phyloP scores from a whole-genome alignment of 1,284 basidiomycete genomes.

The Prillingera fragicola region DNA sequence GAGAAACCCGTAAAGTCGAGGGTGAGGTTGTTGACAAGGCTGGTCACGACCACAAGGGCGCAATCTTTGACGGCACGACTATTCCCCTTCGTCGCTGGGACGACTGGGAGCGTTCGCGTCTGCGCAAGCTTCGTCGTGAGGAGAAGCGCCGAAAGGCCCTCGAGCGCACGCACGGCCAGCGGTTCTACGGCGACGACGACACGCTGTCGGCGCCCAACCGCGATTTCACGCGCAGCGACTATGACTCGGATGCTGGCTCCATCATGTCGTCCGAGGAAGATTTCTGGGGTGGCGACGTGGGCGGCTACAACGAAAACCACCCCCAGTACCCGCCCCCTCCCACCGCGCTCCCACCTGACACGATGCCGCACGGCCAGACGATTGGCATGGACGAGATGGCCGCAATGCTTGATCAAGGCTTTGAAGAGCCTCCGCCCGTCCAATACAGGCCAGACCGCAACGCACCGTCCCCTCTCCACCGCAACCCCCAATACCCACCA shows the following conservation, averaged over 20 bases:
- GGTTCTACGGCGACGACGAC: constrained; percentile 39
- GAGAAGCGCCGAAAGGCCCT: constrained; percentile 75
- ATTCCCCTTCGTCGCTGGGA: constrained; percentile 95
- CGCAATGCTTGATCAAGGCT: constrained; percentile 81
- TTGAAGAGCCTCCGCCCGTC: constrained; percentile 59
- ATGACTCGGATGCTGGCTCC: constrained; percentile 57
- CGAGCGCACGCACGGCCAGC: constrained; percentile 58
- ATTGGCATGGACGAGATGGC: constrained; percentile 67
- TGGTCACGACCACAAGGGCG: constrained; percentile 57
- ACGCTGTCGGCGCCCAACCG: constrained; percentile 52
- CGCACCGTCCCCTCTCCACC: constrained; percentile 27
- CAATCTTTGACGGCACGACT: constrained; percentile 54
- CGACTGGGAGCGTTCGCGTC: constrained; percentile 96
- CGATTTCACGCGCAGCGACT: constrained; percentile 39
- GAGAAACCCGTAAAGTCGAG: constrained; percentile 95
- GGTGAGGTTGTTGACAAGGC: constrained; percentile 65
- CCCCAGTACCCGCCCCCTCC: constrained; percentile 74
- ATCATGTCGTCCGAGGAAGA: constrained; percentile 85
- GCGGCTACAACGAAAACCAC: constrained; percentile 75
- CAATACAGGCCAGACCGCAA: constrained; percentile 20
- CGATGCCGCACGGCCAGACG: constrained; percentile 55
- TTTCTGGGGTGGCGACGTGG: constrained; percentile 66
- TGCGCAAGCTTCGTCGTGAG: constrained; percentile 85
- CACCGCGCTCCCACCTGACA: constrained; percentile 57
- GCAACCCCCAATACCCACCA: constrained; percentile 2